phyloP scores from a whole-genome alignment of 495 filamentous ascomycete species.

The Cercophora scortea region DNA sequence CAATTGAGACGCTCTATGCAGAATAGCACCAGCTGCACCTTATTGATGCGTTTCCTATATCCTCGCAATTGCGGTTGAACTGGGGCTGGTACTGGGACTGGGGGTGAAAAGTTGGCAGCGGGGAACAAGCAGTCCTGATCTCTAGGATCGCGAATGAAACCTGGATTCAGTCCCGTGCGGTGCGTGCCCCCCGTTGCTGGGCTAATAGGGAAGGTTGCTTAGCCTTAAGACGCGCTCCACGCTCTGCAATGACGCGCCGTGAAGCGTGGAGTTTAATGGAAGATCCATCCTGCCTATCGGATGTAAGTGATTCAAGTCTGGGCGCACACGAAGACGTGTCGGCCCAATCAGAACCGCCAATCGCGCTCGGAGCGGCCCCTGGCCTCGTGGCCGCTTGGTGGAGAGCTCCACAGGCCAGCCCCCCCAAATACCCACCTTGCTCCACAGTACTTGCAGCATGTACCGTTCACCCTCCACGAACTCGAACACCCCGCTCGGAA shows the following conservation, averaged over 20 bases:
- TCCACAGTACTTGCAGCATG: slow-evolving; percentile 1
- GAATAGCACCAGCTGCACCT: too few species aligned
- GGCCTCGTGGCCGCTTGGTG: background rate
- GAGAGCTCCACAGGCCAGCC: slow-evolving; percentile 3
- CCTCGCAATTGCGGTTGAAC: too few species aligned
- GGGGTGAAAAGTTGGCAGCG: background rate
- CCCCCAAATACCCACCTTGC: background rate
- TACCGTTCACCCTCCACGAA: background rate
- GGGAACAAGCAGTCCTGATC: background rate
- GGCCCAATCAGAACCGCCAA: slow-evolving; percentile 17
- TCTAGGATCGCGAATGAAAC: background rate
- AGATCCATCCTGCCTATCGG: slow-evolving; percentile 3
- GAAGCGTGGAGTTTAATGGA: background rate
- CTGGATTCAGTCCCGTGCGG: background rate
- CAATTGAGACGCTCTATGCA: too few species aligned
- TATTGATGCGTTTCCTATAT: too few species aligned
- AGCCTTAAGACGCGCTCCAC: slow-evolving; percentile 19
- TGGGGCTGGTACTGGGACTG: background rate
- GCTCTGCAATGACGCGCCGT: slow-evolving; percentile 15
- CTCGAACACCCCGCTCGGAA: background rate
- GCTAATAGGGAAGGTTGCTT: too few species aligned
- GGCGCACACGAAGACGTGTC: slow-evolving; percentile 11
- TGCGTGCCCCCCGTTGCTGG: too few species aligned
- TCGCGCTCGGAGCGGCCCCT: slow-evolving; percentile 3
- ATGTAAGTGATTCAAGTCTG: slow-evolving; percentile 9